A percentile compares a stretch with the other conserved stretches of the same genome.
Evolutionary conservation across 306 rosid species (phyloP).

Genomic region (Castanea crenata): DNA sequence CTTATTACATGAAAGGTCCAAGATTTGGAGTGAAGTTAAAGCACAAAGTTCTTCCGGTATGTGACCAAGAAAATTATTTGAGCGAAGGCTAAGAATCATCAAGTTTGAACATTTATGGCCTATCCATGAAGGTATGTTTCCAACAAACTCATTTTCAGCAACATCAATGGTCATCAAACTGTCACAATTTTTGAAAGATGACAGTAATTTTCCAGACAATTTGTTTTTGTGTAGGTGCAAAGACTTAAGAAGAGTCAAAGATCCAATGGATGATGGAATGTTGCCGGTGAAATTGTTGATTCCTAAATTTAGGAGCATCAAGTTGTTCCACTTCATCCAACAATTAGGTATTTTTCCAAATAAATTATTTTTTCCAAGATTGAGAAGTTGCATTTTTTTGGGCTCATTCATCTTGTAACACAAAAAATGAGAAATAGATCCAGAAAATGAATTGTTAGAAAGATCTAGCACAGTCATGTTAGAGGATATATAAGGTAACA

Average conservation of each 20-base stretch:
- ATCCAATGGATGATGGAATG: slow-evolving; percentile 30
- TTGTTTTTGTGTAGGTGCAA: slow-evolving; percentile 20
- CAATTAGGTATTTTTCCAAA: slow-evolving; percentile 13
- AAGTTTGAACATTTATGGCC: background rate
- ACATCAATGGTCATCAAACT: background rate
- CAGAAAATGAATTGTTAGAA: slow-evolving; percentile 3
- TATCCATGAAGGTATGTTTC: no score
- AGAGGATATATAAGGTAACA: background rate
- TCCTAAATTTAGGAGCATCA: background rate
- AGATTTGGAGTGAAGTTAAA: slow-evolving; percentile 7
- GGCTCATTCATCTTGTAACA: background rate
- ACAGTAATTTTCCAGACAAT: background rate
- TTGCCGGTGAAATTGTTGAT: slow-evolving; percentile 19
- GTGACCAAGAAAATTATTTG: background rate
- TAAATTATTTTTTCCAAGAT: slow-evolving; percentile 2
- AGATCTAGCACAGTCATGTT: background rate
- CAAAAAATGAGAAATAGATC: background rate
- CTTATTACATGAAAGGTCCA: slow-evolving; percentile 16
- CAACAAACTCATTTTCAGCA: background rate
- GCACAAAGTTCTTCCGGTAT: slow-evolving; percentile 1
- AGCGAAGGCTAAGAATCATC: slow-evolving; percentile 9
- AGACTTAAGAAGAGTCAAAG: background rate
- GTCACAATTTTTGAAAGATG: no score
- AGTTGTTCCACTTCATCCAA: background rate
- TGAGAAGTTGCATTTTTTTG: background rate